Evolutionary conservation across 2,329 filamentous ascomycete species (phyloP).

Genomic region (Zarea fungicola): DNA sequence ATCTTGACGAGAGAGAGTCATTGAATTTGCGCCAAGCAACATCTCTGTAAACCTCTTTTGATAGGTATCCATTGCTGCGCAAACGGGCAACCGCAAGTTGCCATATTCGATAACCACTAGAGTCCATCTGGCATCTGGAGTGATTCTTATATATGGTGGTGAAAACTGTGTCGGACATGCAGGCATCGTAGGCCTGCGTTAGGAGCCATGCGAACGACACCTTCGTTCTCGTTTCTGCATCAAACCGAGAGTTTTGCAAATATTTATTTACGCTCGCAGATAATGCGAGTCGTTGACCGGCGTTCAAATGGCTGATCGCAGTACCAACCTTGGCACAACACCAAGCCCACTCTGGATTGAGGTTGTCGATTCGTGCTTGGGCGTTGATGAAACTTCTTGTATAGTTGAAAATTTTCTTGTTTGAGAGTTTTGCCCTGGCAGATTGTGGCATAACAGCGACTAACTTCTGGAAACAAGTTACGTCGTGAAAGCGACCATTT

Average conservation of each 20-base stretch:
- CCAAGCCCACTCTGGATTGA: conserved; percentile 1
- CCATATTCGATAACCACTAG: conserved; percentile 2
- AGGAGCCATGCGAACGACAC: conserved; percentile 21
- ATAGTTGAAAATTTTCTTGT: neutral
- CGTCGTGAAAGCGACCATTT: conserved; percentile 3
- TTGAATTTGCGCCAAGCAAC: neutral
- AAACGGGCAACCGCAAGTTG: conserved; percentile 6
- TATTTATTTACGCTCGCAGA: neutral
- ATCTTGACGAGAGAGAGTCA: neutral
- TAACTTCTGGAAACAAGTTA: conserved; percentile 1
- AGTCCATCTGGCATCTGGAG: neutral
- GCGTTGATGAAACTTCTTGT: neutral
- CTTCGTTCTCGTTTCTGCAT: neutral
- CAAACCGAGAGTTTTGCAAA: neutral
- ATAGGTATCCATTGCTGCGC: neutral
- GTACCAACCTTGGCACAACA: conserved; percentile 5
- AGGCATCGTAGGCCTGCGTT: conserved; percentile 17
- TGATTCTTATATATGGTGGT: conserved; percentile 1
- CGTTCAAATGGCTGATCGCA: neutral
- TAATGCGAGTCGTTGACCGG: neutral
- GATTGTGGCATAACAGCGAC: neutral
- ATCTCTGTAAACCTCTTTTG: neutral
- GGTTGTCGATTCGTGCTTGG: neutral
- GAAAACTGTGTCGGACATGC: conserved; percentile 15
- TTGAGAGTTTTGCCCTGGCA: neutral